Evolutionary conservation across 2,329 filamentous ascomycete species (phyloP).

Genomic region (Pyrenophora teres): DNA sequence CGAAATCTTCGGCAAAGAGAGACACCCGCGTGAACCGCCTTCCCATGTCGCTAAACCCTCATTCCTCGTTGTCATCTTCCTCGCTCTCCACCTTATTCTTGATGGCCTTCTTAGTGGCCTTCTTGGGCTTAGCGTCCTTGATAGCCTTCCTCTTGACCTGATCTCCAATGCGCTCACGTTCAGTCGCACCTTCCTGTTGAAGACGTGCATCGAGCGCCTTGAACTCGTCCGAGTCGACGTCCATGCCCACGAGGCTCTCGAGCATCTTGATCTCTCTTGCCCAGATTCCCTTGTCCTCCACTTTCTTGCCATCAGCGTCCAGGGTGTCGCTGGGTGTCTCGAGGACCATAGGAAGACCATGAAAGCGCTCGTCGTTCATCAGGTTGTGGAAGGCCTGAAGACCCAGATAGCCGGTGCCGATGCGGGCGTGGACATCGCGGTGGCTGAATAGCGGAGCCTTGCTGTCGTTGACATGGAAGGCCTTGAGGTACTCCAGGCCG

Average conservation of each 20-base stretch:
- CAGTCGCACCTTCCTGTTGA: conserved; percentile 68
- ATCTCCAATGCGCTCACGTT: conserved; percentile 75
- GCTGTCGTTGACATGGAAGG: conserved; percentile 92
- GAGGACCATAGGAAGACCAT: conserved; percentile 84
- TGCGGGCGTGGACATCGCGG: conserved; percentile 92
- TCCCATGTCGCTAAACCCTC: background rate
- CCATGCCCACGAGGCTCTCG: conserved; percentile 84
- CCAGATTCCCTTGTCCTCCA: conserved; percentile 85
- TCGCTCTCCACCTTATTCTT: conserved; percentile 28
- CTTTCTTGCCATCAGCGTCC: conserved; percentile 63
- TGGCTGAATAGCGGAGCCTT: conserved; percentile 84
- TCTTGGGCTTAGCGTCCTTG: conserved; percentile 28
- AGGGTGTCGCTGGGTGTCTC: conserved; percentile 90
- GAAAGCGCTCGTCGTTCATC: conserved; percentile 79
- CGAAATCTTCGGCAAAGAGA: too few species aligned
- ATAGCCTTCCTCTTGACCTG: conserved; percentile 59
- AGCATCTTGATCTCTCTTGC: conserved; percentile 93
- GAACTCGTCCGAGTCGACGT: conserved; percentile 76
- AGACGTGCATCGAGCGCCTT: conserved; percentile 66
- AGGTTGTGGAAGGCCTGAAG: conserved; percentile 88
- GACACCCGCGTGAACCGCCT: too few species aligned
- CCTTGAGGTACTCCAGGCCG: conserved; percentile 77
- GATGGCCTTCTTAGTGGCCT: conserved; percentile 9
- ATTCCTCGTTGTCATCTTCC: conserved; percentile 24
- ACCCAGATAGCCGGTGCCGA: conserved; percentile 91